Conservation (phyloP, 2,329 filamentous ascomycete species). For the Fusarium hostae region DNA sequence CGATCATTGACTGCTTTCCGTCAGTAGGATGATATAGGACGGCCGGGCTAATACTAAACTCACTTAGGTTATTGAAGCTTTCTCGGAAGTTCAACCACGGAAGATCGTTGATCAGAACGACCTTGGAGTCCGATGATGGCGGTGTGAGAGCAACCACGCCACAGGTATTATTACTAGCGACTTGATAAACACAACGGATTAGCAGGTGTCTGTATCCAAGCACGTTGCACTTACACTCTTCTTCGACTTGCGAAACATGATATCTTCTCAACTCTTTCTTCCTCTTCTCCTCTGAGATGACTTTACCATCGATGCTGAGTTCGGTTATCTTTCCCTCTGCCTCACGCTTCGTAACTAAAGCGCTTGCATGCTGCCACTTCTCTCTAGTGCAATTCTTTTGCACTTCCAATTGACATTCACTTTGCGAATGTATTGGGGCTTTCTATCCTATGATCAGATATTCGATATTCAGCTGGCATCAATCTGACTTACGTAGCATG, state of each 20-base stretch:
- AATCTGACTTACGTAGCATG: not conserved
- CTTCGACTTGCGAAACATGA: rapidly evolving
- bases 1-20: not conserved
- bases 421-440: slow-evolving; percentile 5
- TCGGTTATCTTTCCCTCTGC: rapidly evolving
- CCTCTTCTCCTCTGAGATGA: not conserved
- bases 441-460: rapidly evolving
- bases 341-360: not conserved
- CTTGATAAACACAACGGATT: not conserved
- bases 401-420: slow-evolving; percentile 5
- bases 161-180: rapidly evolving
- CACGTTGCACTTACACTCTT: rapidly evolving
- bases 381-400: slow-evolving; percentile 5
- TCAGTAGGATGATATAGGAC: not conserved
- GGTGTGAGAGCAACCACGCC: not conserved
- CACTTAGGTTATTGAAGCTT: rapidly evolving
- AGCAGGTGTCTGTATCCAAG: rapidly evolving
- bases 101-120: rapidly evolving
- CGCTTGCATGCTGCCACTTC: not conserved
- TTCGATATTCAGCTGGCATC: rapidly evolving
- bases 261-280: not conserved
- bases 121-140: rapidly evolving
- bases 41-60: rapidly evolving
- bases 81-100: not conserved
- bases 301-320: not conserved